phyloP scores from a whole-genome alignment of 441 rosid genomes.

The Populus hybrid region DNA sequence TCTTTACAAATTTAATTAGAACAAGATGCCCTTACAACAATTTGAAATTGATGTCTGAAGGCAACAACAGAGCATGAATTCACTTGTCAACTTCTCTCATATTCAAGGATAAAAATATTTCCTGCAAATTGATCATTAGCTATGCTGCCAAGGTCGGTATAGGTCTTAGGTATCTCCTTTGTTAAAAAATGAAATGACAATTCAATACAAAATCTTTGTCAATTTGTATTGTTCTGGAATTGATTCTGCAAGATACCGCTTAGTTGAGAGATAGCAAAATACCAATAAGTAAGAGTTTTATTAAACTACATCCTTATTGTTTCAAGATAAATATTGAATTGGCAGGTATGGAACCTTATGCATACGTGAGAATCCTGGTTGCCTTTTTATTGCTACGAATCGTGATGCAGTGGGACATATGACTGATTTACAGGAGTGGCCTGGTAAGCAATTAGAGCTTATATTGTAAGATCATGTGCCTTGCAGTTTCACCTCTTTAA shows the following conservation, averaged over 20 bases:
- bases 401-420: conserved; percentile 85
- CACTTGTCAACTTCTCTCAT: background rate
- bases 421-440: conserved; percentile 92
- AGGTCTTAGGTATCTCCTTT: background rate
- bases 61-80: background rate
- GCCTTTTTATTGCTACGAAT: conserved; percentile 88
- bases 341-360: conserved; percentile 86
- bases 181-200: background rate
- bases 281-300: background rate
- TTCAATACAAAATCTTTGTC: background rate
- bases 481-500: conserved; percentile 8
- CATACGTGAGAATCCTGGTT: conserved; percentile 86
- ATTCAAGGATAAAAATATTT: background rate
- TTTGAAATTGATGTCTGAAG: background rate
- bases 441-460: conserved; percentile 44
- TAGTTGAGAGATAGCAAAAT: background rate
- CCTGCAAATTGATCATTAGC: background rate
- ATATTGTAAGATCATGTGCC: background rate
- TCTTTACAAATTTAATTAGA: background rate
- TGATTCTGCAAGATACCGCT: background rate
- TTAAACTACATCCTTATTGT: background rate
- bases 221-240: background rate
- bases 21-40: background rate
- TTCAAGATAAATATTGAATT: background rate
- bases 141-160: background rate